These are phyloP conservation scores for Bipolaris oryzae DNA, from an alignment of 2,329 filamentous ascomycete genomes.

Conservation along the genomic window DNA sequence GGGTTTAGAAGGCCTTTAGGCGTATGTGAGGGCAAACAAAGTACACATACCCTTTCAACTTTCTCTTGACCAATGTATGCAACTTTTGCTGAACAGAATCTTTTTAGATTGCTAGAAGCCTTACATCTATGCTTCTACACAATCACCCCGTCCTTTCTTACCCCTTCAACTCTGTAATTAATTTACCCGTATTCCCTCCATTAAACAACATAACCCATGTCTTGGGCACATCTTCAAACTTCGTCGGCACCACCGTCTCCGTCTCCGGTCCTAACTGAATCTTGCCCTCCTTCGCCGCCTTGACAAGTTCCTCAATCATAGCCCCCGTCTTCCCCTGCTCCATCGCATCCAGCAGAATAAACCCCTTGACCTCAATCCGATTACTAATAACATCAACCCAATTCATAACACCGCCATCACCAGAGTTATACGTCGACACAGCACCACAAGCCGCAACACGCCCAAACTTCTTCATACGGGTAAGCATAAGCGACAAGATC, in stretches of 20 bases:
- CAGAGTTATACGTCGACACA: constrained; percentile 52
- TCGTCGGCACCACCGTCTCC: constrained; percentile 55
- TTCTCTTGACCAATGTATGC: too few species aligned
- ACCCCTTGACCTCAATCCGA: constrained; percentile 52
- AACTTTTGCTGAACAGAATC: too few species aligned
- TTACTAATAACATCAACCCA: constrained; percentile 54
- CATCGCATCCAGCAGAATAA: constrained; percentile 53
- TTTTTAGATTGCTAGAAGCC: too few species aligned
- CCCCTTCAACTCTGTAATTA: constrained; percentile 48
- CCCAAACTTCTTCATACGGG: constrained; percentile 50
- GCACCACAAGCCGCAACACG: constrained; percentile 54
- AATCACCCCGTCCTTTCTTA: not conserved
- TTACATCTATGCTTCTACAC: too few species aligned
- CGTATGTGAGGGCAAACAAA: too few species aligned
- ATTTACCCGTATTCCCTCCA: constrained; percentile 56
- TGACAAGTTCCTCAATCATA: constrained; percentile 32
- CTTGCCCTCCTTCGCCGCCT: constrained; percentile 53
- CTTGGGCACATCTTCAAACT: constrained; percentile 57
- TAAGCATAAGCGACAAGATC: constrained; percentile 56
- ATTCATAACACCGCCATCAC: constrained; percentile 47
- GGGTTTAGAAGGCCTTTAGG: too few species aligned
- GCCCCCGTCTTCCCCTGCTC: constrained; percentile 33
- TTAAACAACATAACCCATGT: constrained; percentile 58
- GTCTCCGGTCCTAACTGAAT: constrained; percentile 52
- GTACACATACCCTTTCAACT: too few species aligned